Evolutionary conservation across 2,329 filamentous ascomycete genomes (phyloP).

Genomic region (Pyricularia pennisetigena): DNA sequence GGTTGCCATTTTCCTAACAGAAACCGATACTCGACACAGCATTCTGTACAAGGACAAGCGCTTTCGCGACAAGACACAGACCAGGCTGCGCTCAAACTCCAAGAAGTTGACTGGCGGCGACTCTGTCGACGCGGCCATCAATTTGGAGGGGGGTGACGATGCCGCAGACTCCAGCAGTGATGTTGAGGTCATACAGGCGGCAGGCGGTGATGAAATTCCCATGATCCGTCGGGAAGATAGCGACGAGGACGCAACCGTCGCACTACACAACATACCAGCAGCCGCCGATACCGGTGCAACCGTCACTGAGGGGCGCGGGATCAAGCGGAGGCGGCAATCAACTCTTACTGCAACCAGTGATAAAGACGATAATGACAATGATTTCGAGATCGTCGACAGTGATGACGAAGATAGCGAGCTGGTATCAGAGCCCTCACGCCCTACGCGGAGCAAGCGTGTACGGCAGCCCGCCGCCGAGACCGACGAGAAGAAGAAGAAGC

Average conservation of each 20-base stretch:
- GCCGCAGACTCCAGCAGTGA: not conserved
- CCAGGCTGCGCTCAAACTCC: constrained; percentile 50
- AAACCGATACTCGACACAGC: constrained; percentile 75
- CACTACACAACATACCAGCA: constrained; percentile 9
- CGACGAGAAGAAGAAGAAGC: constrained; percentile 77
- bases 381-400: constrained; percentile 9
- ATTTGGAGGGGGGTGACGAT: constrained; percentile 29
- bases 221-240: constrained; percentile 45
- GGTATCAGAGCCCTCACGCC: constrained; percentile 22
- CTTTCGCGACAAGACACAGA: constrained; percentile 49
- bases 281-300: not conserved
- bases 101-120: constrained; percentile 45
- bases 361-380: constrained; percentile 17
- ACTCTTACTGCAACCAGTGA: constrained; percentile 19
- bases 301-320: constrained; percentile 12
- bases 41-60: constrained; percentile 78
- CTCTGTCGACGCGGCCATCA: constrained; percentile 41
- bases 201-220: constrained; percentile 13
- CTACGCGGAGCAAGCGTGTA: not conserved
- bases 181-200: constrained; percentile 1
- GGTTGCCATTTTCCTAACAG: constrained; percentile 86
- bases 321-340: constrained; percentile 20
- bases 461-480: constrained; percentile 20
- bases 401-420: constrained; percentile 20
- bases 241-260: constrained; percentile 23